Percentiles rank a stretch among this genome's conserved stretches.
Conservation (phyloP, 257 asterid genomes). For the Plantago elongata region DNA sequence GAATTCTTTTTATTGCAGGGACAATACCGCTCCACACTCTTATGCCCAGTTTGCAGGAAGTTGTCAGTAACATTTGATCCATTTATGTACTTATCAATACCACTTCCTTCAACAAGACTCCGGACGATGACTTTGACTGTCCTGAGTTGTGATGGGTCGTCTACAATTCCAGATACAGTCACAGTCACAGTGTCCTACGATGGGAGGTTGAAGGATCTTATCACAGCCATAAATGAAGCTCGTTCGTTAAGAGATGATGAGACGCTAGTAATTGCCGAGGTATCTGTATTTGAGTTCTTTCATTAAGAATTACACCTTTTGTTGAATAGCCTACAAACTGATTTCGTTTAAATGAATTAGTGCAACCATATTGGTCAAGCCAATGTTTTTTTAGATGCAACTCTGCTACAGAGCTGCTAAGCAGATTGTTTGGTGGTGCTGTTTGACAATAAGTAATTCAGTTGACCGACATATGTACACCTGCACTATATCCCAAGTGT, state of each 20-base stretch:
- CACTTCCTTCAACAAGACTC: constrained; percentile 50
- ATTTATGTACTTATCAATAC: constrained; percentile 63
- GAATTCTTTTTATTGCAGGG: constrained; percentile 41
- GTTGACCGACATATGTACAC: too few relatives aligned
- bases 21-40: constrained; percentile 63
- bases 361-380: too few relatives aligned
- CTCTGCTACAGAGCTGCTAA: too few relatives aligned
- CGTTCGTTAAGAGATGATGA: constrained; percentile 57
- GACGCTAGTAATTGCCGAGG: constrained; percentile 55
- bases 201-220: constrained; percentile 53
- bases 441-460: too few relatives aligned
- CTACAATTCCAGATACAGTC: constrained; percentile 38
- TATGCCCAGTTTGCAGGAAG: constrained; percentile 61
- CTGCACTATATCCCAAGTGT: background rate
- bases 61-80: constrained; percentile 58
- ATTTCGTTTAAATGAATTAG: too few relatives aligned
- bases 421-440: too few relatives aligned
- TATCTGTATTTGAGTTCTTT: constrained; percentile 24
- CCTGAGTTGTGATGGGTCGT: constrained; percentile 37
- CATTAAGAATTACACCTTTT: background rate
- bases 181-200: constrained; percentile 47
- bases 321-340: background rate
- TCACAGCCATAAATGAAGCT: constrained; percentile 37
- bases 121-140: constrained; percentile 58
- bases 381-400: too few relatives aligned